Base-by-base conservation (phyloP, 2,329 filamentous ascomycete species). In the Magnaporthiopsis rhizophila region DNA sequence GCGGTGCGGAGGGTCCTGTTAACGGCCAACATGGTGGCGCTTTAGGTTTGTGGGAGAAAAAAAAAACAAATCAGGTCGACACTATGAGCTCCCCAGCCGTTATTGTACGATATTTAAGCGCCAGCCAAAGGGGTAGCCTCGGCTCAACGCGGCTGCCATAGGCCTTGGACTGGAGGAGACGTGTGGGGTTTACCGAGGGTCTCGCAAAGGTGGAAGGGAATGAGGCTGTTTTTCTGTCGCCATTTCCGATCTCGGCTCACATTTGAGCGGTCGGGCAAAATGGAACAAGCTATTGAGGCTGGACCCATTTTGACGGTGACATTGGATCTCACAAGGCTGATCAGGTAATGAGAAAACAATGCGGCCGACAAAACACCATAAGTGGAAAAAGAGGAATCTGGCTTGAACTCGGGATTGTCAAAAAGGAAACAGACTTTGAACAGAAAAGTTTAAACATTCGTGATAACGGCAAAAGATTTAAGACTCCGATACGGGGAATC, bases 401-500 rank as follows among this genome's bases (percentile, higher is more conserved):
- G 11, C 2, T 9, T 34, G 8, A 34, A 34, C 32, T 2, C 11
- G 8, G 32, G 11, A 34, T 34, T 12, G 9, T 11, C 8, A 34
- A 34, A 34, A 12, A 34, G 32, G 32, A 34, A 34, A 34, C 8
- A 9, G 32, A 2, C 1, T 34, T 34, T 30, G 30, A 30, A 7
- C 30, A 30, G 3, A 38, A 38, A 15, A 38, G 36, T 13, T 15
- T 3, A 38, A 38, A 38, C 9, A 36, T 36, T 36, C 12, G 34
- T 11, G 5, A 12, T 8, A 36, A 8, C 34, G 30, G 4, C 2
- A 36, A 36, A 36, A 11, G 34, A 34, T 34, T 34, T 34, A 7
- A 7, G 34, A 53, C 58, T 63, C 64, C 58, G 61, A 63, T 64
- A 63, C 61, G 50, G 64, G 61, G 64, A 64, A 59, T 64, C 64